phyloP scores from a whole-genome alignment of 768 basidiomycete species.

The Russula abietina region DNA sequence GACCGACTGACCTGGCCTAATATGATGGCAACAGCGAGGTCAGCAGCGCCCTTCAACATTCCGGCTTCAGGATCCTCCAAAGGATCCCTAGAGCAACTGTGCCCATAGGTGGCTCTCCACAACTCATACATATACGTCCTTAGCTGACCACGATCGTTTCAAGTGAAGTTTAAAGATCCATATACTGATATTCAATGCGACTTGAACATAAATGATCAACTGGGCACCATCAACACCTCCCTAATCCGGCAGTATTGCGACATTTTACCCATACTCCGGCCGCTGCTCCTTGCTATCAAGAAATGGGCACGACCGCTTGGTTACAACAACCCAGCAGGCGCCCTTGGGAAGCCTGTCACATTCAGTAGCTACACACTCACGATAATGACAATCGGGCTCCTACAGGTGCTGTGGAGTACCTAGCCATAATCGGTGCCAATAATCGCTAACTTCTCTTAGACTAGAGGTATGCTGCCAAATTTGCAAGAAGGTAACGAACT shows the following conservation, averaged over 20 bases:
- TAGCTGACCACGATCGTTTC: constrained; percentile 4
- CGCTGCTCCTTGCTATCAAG: constrained; percentile 47
- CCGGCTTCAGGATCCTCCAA: constrained; percentile 31
- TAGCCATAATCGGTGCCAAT: background rate
- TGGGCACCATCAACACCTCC: constrained; percentile 47
- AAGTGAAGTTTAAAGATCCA: constrained; percentile 50
- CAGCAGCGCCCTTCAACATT: constrained; percentile 31
- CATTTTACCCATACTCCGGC: constrained; percentile 39
- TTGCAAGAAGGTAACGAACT: constrained; percentile 39
- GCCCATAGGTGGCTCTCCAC: constrained; percentile 33
- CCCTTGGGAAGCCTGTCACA: constrained; percentile 27
- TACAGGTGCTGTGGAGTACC: constrained; percentile 42
- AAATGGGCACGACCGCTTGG: constrained; percentile 51
- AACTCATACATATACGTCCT: background rate
- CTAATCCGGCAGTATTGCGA: constrained; percentile 49
- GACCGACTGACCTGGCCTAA: background rate
- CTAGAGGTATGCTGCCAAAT: constrained; percentile 43
- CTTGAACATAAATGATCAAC: constrained; percentile 56
- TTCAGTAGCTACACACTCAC: constrained; percentile 60
- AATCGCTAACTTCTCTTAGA: constrained; percentile 31
- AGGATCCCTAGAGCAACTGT: constrained; percentile 31
- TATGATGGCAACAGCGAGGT: constrained; percentile 25
- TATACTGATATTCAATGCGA: constrained; percentile 42
- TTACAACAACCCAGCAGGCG: constrained; percentile 42
- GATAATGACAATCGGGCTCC: constrained; percentile 53